phyloP scores from a whole-genome alignment of 345 rosid species.

The Syzygium aqueum region DNA sequence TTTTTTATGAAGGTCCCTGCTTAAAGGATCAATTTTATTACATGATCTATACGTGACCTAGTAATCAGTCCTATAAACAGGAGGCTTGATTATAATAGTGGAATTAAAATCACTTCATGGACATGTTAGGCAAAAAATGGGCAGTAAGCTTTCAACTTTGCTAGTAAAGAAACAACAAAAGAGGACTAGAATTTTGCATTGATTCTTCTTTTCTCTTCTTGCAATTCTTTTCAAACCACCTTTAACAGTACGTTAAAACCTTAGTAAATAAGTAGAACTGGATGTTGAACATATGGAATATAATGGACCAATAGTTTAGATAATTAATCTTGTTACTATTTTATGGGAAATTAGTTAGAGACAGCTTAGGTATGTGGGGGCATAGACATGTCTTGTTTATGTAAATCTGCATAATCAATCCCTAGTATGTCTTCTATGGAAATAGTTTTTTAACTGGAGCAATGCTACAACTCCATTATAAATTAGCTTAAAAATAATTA shows the following conservation, averaged over 20 bases:
- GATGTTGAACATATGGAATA: background rate
- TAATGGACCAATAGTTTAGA: background rate
- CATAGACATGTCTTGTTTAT: background rate
- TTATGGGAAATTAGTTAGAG: background rate
- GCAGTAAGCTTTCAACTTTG: background rate
- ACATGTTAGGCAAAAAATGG: background rate
- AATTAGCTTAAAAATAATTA: background rate
- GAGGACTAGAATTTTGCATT: background rate
- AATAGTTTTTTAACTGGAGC: background rate
- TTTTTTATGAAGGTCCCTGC: background rate
- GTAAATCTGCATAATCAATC: background rate
- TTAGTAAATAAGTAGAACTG: background rate
- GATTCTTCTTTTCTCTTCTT: background rate
- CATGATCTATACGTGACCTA: background rate
- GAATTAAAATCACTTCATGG: background rate
- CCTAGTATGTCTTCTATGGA: background rate
- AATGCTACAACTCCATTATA: background rate
- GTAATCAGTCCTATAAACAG: background rate
- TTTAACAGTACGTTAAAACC: background rate
- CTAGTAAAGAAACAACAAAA: background rate
- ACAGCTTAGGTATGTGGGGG: background rate
- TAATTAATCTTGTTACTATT: background rate
- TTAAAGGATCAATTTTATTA: background rate
- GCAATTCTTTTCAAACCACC: background rate
- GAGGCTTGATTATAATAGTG: background rate